Conservation (phyloP, 1,284 basidiomycete species). For the Xerocomus tenax region DNA sequence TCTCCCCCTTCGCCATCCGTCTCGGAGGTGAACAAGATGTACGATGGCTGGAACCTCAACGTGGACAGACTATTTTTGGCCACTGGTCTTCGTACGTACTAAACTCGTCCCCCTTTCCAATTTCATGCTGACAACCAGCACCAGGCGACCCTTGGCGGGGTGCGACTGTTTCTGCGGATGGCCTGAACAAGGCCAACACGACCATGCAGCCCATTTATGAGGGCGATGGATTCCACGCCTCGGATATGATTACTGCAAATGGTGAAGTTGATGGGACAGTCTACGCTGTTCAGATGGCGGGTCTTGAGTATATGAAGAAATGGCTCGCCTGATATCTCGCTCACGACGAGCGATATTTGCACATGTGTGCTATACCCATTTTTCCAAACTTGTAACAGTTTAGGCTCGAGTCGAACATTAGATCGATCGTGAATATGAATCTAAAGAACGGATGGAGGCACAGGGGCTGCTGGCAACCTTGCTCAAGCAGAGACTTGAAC, state of each 20-base stretch:
- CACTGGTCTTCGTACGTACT: conserved; percentile 51
- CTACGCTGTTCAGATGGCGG: conserved; percentile 43
- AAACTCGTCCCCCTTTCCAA: neutral
- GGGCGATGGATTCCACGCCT: conserved; percentile 59
- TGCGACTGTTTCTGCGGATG: conserved; percentile 54
- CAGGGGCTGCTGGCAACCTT: no score
- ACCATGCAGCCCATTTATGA: conserved; percentile 46
- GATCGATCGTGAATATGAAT: no score
- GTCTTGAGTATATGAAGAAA: conserved; percentile 36
- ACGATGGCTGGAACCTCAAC: conserved; percentile 55
- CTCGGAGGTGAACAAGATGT: conserved; percentile 40
- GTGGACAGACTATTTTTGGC: conserved; percentile 58
- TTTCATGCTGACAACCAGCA: conserved; percentile 3
- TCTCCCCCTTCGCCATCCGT: conserved; percentile 35
- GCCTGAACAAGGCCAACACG: conserved; percentile 41
- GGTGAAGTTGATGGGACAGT: conserved; percentile 46
- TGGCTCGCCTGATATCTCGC: conserved; percentile 38
- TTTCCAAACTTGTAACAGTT: no score
- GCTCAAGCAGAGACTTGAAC: no score
- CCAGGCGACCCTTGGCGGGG: conserved; percentile 68
- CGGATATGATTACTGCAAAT: conserved; percentile 43
- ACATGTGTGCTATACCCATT: no score
- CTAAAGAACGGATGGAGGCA: no score
- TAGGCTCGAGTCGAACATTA: no score
- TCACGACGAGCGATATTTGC: no score